Percentiles rank a stretch among this genome's conserved stretches.
Evolutionary conservation across 2,329 filamentous ascomycete genomes (phyloP).

Genomic region (Verticillium longisporum): DNA sequence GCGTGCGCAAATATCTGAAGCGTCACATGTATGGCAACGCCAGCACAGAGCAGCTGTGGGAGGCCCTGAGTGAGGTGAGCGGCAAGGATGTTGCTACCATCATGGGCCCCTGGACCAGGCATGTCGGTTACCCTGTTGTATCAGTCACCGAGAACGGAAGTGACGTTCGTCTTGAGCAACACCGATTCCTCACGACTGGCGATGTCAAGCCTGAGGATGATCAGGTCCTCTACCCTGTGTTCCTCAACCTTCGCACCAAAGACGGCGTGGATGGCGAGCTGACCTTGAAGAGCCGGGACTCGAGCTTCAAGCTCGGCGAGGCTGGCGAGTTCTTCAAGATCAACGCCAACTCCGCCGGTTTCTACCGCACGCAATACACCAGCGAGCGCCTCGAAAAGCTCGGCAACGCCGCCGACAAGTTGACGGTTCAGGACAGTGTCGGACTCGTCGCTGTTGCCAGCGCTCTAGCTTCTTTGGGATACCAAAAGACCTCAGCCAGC

Average conservation of each 20-base stretch:
- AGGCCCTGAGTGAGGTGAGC: constrained; percentile 77
- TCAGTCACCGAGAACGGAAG: constrained; percentile 67
- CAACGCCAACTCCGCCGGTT: constrained; percentile 88
- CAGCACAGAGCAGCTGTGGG: constrained; percentile 84
- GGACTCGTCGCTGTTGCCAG: constrained; percentile 94
- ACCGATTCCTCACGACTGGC: constrained; percentile 86
- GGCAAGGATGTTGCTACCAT: constrained; percentile 85
- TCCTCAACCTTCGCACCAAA: constrained; percentile 78
- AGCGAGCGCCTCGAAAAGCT: constrained; percentile 81
- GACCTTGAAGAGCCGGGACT: constrained; percentile 57
- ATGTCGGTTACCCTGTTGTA: constrained; percentile 88
- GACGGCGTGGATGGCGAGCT: constrained; percentile 74
- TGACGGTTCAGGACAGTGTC: constrained; percentile 84
- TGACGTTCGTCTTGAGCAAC: constrained; percentile 84
- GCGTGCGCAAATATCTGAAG: constrained; percentile 84
- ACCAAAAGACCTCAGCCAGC: constrained; percentile 87
- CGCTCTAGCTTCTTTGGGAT: constrained; percentile 81
- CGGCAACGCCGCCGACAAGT: constrained; percentile 74
- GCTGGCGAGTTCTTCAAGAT: constrained; percentile 90
- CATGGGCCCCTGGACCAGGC: constrained; percentile 96
- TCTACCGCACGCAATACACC: constrained; percentile 85
- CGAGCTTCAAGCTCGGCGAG: constrained; percentile 63
- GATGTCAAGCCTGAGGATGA: constrained; percentile 94
- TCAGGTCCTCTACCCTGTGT: constrained; percentile 78
- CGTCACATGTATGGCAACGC: constrained; percentile 98